Percentiles rank a stretch among this genome's conserved stretches.
Evolutionary conservation across 139 green algal genomes (phyloP).

Genomic region (Chlorella sp.): DNA sequence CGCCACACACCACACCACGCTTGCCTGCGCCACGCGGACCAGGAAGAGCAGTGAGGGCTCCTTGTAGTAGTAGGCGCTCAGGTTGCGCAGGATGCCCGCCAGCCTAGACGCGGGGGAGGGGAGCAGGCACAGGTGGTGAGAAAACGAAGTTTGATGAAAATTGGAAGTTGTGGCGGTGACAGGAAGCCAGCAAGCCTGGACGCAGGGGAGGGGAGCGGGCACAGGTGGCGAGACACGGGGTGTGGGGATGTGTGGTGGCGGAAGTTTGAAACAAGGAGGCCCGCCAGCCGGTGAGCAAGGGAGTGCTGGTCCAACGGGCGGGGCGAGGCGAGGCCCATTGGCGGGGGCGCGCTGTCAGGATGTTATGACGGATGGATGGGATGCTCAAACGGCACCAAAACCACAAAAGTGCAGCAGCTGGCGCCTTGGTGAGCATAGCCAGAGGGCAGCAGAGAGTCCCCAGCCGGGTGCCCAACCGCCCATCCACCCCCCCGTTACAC

Average conservation of each 20-base stretch:
- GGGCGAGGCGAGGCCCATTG: too few relatives aligned
- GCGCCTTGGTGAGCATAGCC: neutral
- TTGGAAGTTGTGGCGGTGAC: too few relatives aligned
- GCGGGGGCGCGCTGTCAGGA: too few relatives aligned
- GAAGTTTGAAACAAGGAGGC: too few relatives aligned
- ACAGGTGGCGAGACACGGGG: neutral
- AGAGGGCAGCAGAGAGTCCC: neutral
- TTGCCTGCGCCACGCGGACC: slow-evolving; percentile 55
- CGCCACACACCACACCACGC: neutral
- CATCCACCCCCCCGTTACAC: neutral
- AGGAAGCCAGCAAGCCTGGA: too few relatives aligned
- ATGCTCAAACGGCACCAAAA: too few relatives aligned
- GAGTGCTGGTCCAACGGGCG: too few relatives aligned
- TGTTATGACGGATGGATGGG: too few relatives aligned
- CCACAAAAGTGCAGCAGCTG: too few relatives aligned
- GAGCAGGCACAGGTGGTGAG: neutral
- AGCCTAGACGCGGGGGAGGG: slow-evolving; percentile 26
- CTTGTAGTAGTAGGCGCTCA: slow-evolving; percentile 98
- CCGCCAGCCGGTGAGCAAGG: too few relatives aligned
- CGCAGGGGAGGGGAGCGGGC: too few relatives aligned
- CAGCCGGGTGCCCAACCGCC: neutral
- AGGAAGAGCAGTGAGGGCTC: slow-evolving; percentile 95
- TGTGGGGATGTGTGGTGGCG: neutral
- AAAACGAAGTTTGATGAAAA: too few relatives aligned
- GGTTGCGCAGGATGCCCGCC: slow-evolving; percentile 82